Evolutionary conservation across 257 asterid genomes (phyloP).

Genomic region (Galeopsis tetrahit): DNA sequence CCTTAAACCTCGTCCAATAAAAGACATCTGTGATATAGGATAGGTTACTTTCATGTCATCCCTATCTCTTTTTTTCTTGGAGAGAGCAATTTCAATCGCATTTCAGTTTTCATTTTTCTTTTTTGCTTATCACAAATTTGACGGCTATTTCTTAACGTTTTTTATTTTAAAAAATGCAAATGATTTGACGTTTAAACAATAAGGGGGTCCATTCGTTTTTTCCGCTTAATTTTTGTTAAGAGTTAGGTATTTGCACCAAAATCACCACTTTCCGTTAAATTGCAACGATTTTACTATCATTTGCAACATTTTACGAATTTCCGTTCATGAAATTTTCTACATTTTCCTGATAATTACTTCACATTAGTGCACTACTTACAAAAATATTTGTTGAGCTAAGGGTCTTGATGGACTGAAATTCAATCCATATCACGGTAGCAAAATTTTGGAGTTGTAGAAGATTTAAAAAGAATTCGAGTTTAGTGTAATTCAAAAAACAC

Average conservation of each 20-base stretch:
- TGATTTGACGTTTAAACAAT: constrained; percentile 22
- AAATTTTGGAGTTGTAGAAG: too few species aligned
- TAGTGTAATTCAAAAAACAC: too few species aligned
- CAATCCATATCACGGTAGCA: too few species aligned
- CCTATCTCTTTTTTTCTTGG: background rate
- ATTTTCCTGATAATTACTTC: background rate
- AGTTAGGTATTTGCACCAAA: constrained; percentile 2
- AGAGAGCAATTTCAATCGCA: background rate
- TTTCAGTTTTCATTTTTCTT: background rate
- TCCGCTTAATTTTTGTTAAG: constrained; percentile 8
- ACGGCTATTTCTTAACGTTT: constrained; percentile 2
- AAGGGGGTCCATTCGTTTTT: constrained; percentile 1
- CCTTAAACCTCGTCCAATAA: background rate
- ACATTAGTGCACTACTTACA: too few species aligned
- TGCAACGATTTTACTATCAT: background rate
- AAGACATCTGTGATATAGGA: too few species aligned
- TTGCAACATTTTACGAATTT: background rate
- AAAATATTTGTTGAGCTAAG: too few species aligned
- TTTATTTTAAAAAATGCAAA: background rate
- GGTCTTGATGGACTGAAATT: too few species aligned
- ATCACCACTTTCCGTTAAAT: background rate
- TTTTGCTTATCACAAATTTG: background rate
- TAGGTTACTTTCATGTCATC: background rate
- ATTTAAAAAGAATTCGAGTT: too few species aligned
- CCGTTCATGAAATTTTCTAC: background rate